Percentiles rank a stretch among this genome's conserved stretches.
Conservation (phyloP, 257 asterid species). For the Solanum bukasovii region DNA sequence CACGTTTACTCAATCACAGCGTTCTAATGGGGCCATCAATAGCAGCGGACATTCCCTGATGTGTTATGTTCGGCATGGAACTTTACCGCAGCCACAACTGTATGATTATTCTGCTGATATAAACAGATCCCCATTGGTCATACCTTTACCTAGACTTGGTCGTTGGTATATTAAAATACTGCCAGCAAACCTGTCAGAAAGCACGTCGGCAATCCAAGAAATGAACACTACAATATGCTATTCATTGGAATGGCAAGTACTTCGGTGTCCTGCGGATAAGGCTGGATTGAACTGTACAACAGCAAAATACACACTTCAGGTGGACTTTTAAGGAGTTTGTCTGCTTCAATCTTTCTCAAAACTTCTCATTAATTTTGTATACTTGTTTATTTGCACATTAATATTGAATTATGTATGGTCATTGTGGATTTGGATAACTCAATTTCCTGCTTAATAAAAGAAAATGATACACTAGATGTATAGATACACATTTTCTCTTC, state of each 20-base stretch:
- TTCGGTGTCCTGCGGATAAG: conserved; percentile 63
- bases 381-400: not conserved
- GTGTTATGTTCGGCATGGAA: conserved; percentile 61
- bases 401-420: not conserved
- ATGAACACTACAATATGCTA: conserved; percentile 39
- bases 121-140: conserved; percentile 46
- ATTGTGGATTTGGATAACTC: not conserved
- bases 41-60: conserved; percentile 22
- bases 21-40: conserved; percentile 24
- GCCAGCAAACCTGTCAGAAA: conserved; percentile 33
- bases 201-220: conserved; percentile 8
- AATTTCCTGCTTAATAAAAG: not conserved
- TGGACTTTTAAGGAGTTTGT: conserved; percentile 6
- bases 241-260: conserved; percentile 53
- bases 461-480: not conserved
- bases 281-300: conserved; percentile 82
- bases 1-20: conserved; percentile 22
- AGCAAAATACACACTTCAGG: conserved; percentile 76
- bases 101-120: conserved; percentile 71
- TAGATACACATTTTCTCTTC: not conserved
- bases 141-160: conserved; percentile 65
- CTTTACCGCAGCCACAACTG: conserved; percentile 37
- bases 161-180: conserved; percentile 67
- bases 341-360: not conserved
- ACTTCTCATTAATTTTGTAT: not conserved